Base-by-base conservation (phyloP, 352 stramenopile species). In the Globisporangium solare region DNA sequence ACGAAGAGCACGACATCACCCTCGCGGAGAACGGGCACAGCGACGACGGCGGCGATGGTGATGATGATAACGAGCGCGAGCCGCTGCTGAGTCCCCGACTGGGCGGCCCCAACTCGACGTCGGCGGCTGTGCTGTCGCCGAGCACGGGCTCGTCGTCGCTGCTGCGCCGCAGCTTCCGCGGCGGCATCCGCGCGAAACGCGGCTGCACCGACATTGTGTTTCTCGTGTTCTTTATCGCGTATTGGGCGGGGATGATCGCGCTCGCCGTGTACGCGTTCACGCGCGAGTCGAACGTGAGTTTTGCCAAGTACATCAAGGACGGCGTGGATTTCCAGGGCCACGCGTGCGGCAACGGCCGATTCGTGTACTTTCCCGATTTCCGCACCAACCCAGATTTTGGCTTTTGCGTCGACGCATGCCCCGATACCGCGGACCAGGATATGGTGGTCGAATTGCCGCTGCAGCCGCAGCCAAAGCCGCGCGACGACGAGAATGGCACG, bases 351-450 rank as follows among this genome's bases (percentile, higher is more conserved):
- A 6, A n/a, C 3, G 61, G 59, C 22, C 59, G 63, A 10, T 88
- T 83, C 49, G 77, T 94, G 4, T 94, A 89, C 48, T 94, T 90
- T 56, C 83, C 83, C 4, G 77, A 90, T 42, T 79, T 83, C 43
- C 51, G 65, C 13, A 32, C 18, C 3, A 89, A 92, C 58, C 77
- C 83, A 15, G 83, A 94, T 55, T 94, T 94, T 73, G 83, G 83
- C 4, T 62, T 94, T 32, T 94, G 83, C 61, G 76, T 94, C 27
- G 61, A 76, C 27, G 20, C 52, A 17, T 94, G 83, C 66, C 81
- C 81, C 0, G 47, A 48, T 2, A 61, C 47, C 8, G 65, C 59
- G 21, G 81, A 76, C 10, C 51, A 86, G n/a, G 42, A 64, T 6
- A 20, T 94, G 31, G 69, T 54, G 11, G 66, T 89, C n/a, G 20